Base-by-base conservation (phyloP, 768 basidiomycete genomes). In the Phlegmacium glaucopus region DNA sequence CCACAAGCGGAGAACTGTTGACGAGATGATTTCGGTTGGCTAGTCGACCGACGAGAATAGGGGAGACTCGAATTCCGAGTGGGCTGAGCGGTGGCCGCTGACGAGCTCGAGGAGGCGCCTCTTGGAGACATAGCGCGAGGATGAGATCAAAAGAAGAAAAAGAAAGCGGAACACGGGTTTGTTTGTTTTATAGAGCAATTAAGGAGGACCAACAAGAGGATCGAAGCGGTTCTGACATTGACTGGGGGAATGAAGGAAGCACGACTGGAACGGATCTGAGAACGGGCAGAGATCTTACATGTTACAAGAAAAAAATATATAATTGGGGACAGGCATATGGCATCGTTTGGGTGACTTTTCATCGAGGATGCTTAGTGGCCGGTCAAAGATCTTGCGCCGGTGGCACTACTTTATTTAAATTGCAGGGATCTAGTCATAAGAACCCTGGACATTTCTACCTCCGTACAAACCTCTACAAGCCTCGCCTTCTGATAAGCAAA, bases 1-100 rank as follows among this genome's bases (percentile, higher is more conserved):
- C 91, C 91, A 62, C 94, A 95, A 7, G 93, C 93, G n/a, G 87
- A 89, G 67, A 90, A 91, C 57, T 95, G 90, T 57, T 88, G 85
- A 51, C 88, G 72, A 2, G 82, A 77, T 25, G 88, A 87, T 62
- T 90, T 90, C 46, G 86, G 80, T 47, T 83, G 79, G n/a, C 74
- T 75, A 4, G 75, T 57, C 7, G 78, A 64, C 16, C 82, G 75
- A 32, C 82, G 79, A 11, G 69, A 64, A 61, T 75, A 76, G 27
- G 71, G 72, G 26, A 73, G 56, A 30, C 68, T 63, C 22, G 67
- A 51, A 38, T 45, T 56, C 47, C 68, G 67, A 17, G 59, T 35
- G 38, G 66, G 51, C 43, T 69, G 60, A 18, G 72, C 68, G 4
- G 75, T 64, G 32, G 32, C n/a, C 32, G 72, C 58, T 40, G 66